A percentile compares a stretch with the other conserved stretches of the same genome.
phyloP scores from a whole-genome alignment of 176 grass and related monocot genomes.

The Bolboschoenus planiculmis region DNA sequence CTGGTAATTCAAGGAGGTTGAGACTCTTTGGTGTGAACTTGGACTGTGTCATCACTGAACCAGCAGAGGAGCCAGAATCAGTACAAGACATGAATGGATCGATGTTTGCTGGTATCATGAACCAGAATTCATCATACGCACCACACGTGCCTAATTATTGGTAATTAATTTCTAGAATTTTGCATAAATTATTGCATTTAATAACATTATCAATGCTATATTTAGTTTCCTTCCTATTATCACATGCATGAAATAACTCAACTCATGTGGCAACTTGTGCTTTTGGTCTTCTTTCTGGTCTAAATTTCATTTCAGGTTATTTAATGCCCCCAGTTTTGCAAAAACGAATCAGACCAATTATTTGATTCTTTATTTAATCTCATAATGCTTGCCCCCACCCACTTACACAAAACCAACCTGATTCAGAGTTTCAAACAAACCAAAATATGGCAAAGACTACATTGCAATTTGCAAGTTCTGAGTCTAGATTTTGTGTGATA shows the following conservation, averaged over 20 bases:
- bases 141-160: constrained; percentile 43
- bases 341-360: not conserved
- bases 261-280: constrained; percentile 6
- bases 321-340: not conserved
- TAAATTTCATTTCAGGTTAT: not conserved
- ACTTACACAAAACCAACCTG: constrained; percentile 5
- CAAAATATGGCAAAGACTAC: not conserved
- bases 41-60: constrained; percentile 55
- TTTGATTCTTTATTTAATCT: constrained; percentile 16
- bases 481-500: not conserved
- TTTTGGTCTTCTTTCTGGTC: not conserved
- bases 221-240: not conserved
- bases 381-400: not conserved
- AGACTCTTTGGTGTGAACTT: constrained; percentile 89
- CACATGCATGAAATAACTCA: constrained; percentile 12
- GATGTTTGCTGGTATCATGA: constrained; percentile 33
- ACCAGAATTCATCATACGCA: constrained; percentile 35
- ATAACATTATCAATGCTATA: not conserved
- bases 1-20: constrained; percentile 40
- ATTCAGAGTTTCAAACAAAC: constrained; percentile 18
- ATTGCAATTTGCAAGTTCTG: constrained; percentile 4
- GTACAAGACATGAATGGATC: constrained; percentile 6
- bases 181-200: constrained; percentile 10
- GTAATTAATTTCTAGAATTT: constrained; percentile 41
- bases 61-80: constrained; percentile 27